Conservation (phyloP, 768 basidiomycete species). For the Stropharia rugosoannulata region DNA sequence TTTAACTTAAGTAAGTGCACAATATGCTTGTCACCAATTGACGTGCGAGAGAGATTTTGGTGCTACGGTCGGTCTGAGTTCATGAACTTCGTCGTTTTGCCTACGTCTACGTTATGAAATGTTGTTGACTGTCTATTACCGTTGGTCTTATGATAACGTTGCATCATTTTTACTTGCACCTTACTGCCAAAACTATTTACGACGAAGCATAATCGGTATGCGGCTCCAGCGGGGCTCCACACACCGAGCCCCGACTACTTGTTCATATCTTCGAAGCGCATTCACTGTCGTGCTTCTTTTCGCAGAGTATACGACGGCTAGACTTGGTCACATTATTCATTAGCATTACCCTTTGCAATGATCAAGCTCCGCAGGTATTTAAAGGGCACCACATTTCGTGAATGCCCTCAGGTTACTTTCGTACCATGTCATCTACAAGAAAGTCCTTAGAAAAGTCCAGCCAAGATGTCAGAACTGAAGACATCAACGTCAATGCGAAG, state of each 20-base stretch:
- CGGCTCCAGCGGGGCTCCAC: not conserved
- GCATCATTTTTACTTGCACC: no score
- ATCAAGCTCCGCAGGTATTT: not conserved
- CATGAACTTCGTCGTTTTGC: no score
- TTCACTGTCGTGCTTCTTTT: not conserved
- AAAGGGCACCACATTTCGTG: not conserved
- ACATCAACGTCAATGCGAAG: constrained; percentile 24
- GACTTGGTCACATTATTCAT: not conserved
- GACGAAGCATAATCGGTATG: not conserved
- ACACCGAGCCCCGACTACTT: not conserved
- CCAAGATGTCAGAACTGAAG: constrained; percentile 9
- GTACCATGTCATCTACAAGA: not conserved
- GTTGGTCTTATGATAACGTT: no score
- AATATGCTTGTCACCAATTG: not conserved
- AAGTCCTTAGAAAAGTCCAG: constrained; percentile 11
- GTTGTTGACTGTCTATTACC: no score
- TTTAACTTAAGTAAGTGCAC: not conserved
- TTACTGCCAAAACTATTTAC: no score
- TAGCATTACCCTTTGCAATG: not conserved
- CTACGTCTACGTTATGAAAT: no score
- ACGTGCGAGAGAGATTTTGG: no score
- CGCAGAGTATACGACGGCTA: not conserved
- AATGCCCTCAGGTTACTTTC: not conserved
- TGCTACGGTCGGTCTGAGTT: no score
- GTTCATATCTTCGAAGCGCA: not conserved